Base-by-base conservation (phyloP, 1,284 basidiomycete genomes). In the Xerocomus minutiporus region DNA sequence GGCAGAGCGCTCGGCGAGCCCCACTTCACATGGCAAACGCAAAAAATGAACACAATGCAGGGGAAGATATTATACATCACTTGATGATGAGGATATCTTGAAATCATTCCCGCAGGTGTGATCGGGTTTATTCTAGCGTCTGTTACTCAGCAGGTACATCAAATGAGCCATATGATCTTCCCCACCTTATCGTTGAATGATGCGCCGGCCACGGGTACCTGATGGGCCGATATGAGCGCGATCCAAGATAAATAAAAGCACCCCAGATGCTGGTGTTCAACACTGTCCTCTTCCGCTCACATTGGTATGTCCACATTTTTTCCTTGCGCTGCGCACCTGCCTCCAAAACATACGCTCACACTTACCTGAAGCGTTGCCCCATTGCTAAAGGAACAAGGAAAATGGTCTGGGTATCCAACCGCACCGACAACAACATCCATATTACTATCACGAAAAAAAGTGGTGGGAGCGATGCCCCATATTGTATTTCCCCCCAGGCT, bases 321-420 rank as follows among this genome's bases (percentile, higher is more conserved):
- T 20, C 32, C 35, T 36, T 17, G 35, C n/a, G n/a, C 29, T 29
- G 9, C 5, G 29, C 6, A 29, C 29, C 29, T 2, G 29, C 35
- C 15, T 34, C 35, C 35, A 36, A 17, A 29, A 34, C 32, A 13
- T 8, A 8, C 7, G 8, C 35, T 36, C n/a, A 17, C 35, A 36
- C 6, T 5, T 36, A n/a, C 35, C 35, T 12, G 20, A 17, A 39
- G 38, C 7, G 9, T 20, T 20, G 1, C 11, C 20, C 20, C 9
- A 23, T 39, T 39, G 3, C 38, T 13, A 28, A 29, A 42, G 26
- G n/a, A 5, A 44, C 28, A 28, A 20, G 11, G 1, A 53, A 32
- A 11, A 59, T 57, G 58, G 57, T 59, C 28, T 61, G 57, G 60
- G 43, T 61, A 4, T 57, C 60, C 26, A 59, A 59, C 13, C 60